A percentile compares a stretch with the other conserved stretches of the same genome.
These are phyloP conservation scores for Plantago major DNA, from an alignment of 257 asterid species.

Conservation along the genomic window DNA sequence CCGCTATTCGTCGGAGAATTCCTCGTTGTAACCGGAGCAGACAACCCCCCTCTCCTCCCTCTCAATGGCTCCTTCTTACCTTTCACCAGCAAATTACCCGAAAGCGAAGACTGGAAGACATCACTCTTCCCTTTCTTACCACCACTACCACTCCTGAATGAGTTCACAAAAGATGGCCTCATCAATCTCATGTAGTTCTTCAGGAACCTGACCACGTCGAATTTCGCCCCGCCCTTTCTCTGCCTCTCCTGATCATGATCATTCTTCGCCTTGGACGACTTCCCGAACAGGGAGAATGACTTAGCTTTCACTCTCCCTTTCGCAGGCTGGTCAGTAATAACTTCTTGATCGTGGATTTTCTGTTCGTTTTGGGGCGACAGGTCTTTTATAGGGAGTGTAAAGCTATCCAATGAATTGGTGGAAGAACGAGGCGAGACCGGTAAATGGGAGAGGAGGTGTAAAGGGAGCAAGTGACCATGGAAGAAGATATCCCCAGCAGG, in stretches of 20 bases:
- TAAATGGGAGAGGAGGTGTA: constrained; percentile 69
- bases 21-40: constrained; percentile 81
- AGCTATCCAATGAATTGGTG: constrained; percentile 55
- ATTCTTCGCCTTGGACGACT: constrained; percentile 37
- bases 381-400: constrained; percentile 54
- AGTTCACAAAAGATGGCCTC: constrained; percentile 37
- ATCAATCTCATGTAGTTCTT: constrained; percentile 63
- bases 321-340: constrained; percentile 2
- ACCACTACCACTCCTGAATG: constrained; percentile 24
- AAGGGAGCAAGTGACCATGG: constrained; percentile 91
- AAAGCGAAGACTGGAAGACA: constrained; percentile 44
- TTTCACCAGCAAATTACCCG: constrained; percentile 57
- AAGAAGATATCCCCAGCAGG: constrained; percentile 97
- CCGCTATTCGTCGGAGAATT: constrained; percentile 90
- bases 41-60: constrained; percentile 48
- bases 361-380: constrained; percentile 4
- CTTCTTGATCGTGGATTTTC: neutral
- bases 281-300: constrained; percentile 53
- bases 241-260: constrained; percentile 26
- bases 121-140: constrained; percentile 7
- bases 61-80: constrained; percentile 30
- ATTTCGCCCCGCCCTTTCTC: constrained; percentile 38
- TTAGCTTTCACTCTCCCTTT: constrained; percentile 45
- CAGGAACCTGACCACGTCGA: constrained; percentile 42
- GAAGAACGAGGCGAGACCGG: constrained; percentile 71